Conservation (phyloP, 371 early-diverging fungal genomes). For the Mortierella sp. region DNA sequence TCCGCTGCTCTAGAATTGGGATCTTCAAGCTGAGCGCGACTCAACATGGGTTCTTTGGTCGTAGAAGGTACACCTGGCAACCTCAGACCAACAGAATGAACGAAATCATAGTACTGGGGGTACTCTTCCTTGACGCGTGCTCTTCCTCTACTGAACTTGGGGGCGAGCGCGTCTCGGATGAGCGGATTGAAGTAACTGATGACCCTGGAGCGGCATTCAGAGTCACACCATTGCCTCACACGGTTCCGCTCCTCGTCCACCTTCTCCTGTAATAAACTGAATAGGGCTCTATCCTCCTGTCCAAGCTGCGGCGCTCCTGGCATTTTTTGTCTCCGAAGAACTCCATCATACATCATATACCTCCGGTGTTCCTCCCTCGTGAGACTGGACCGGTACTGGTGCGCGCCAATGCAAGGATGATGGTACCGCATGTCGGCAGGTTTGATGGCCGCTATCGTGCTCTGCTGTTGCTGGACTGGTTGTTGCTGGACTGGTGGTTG, state of each 20-base stretch:
- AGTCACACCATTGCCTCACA: conserved; percentile 45
- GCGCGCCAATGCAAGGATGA: conserved; percentile 44
- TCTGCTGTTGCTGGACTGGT: conserved; percentile 15
- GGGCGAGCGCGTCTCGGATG: conserved; percentile 33
- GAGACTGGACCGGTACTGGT: conserved; percentile 39
- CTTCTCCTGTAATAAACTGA: conserved; percentile 32
- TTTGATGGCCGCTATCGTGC: conserved; percentile 9
- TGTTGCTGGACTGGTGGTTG: conserved; percentile 2
- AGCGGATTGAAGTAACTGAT: conserved; percentile 26
- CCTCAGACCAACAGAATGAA: conserved; percentile 40
- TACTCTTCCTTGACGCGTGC: conserved; percentile 40
- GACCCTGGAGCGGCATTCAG: conserved; percentile 21
- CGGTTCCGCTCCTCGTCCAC: conserved; percentile 41
- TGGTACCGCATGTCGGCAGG: conserved; percentile 8
- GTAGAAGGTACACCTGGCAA: conserved; percentile 32
- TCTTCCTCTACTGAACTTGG: conserved; percentile 37
- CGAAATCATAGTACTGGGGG: conserved; percentile 49
- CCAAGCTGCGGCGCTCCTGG: conserved; percentile 16
- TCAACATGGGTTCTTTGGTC: conserved; percentile 38
- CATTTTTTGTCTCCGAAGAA: conserved; percentile 23
- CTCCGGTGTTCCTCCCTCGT: conserved; percentile 49
- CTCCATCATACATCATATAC: conserved; percentile 35
- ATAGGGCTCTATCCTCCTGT: conserved; percentile 31
- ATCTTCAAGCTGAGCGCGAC: conserved; percentile 11
- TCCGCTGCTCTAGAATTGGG: not conserved